Conservation (phyloP, 1,284 basidiomycete genomes). For the Sparassis latifolia region DNA sequence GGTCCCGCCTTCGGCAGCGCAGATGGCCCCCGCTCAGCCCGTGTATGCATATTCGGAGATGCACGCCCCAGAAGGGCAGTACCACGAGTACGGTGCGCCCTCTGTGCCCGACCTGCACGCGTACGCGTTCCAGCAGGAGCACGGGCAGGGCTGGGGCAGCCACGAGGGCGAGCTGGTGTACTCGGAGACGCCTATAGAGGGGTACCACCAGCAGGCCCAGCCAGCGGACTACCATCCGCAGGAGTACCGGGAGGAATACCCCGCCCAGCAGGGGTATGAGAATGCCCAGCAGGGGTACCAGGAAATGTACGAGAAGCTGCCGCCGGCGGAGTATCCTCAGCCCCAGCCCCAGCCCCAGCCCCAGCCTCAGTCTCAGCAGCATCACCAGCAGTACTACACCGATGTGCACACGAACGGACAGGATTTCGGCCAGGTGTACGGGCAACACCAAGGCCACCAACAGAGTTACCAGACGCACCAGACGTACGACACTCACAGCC, state of each 20-base stretch:
- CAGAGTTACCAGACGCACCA: background rate
- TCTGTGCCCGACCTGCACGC: background rate
- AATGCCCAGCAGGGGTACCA: background rate
- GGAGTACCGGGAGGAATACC: background rate
- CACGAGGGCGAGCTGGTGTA: slow-evolving; percentile 5
- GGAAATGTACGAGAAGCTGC: too few relatives aligned
- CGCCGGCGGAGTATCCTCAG: too few relatives aligned
- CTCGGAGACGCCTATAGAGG: background rate
- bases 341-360: too few relatives aligned
- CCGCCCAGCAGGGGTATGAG: background rate
- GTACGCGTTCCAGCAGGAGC: background rate
- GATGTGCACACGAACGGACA: background rate
- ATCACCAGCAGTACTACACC: background rate
- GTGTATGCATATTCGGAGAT: background rate
- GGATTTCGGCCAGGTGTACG: background rate
- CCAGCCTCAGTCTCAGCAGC: background rate
- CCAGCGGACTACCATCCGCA: background rate
- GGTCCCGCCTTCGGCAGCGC: background rate
- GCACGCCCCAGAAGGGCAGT: background rate
- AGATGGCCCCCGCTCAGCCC: background rate
- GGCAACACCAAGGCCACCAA: background rate
- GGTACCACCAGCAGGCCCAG: background rate
- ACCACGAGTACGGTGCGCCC: background rate
- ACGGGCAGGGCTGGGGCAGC: background rate
- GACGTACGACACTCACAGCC: background rate